phyloP scores from a whole-genome alignment of 345 rosid genomes.

The Anacardium occidentale region DNA sequence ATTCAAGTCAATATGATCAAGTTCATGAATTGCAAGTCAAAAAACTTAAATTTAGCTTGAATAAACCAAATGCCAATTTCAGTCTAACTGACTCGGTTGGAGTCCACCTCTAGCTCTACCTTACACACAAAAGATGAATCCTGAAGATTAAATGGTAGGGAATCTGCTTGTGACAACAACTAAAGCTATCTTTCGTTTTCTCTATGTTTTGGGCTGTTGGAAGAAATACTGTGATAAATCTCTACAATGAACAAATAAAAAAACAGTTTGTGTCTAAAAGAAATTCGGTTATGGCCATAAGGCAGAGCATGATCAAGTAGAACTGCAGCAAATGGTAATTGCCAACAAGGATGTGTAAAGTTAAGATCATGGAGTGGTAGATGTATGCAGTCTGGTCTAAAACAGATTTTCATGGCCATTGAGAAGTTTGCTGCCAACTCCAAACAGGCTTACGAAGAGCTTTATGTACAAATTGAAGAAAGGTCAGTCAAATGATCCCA shows the following conservation, averaged over 20 bases:
- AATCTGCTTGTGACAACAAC: background rate
- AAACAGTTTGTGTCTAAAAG: background rate
- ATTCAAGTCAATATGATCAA: too few relatives aligned
- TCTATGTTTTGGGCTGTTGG: background rate
- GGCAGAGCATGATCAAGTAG: conserved; percentile 27
- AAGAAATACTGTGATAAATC: too few relatives aligned
- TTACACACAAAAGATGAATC: background rate
- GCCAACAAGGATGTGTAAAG: conserved; percentile 39
- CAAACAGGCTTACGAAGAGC: conserved; percentile 32
- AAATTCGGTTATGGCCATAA: background rate
- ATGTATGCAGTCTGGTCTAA: conserved; percentile 32
- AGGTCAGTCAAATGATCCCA: conserved; percentile 4
- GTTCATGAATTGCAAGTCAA: too few relatives aligned
- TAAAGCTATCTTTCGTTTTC: background rate
- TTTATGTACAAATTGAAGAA: conserved; percentile 25
- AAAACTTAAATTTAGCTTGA: too few relatives aligned
- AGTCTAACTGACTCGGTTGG: too few relatives aligned
- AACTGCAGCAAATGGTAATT: conserved; percentile 32
- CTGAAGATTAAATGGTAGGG: background rate
- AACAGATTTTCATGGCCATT: conserved; percentile 36
- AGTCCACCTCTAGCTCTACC: too few relatives aligned
- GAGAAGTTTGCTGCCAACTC: conserved; percentile 39
- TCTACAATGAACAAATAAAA: background rate
- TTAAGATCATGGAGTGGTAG: conserved; percentile 23
- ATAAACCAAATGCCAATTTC: too few relatives aligned